A percentile compares a stretch with the other conserved stretches of the same genome.
These are phyloP conservation scores for Phytophthora cryptogea DNA, from an alignment of 352 stramenopile genomes.

Conservation along the genomic window DNA sequence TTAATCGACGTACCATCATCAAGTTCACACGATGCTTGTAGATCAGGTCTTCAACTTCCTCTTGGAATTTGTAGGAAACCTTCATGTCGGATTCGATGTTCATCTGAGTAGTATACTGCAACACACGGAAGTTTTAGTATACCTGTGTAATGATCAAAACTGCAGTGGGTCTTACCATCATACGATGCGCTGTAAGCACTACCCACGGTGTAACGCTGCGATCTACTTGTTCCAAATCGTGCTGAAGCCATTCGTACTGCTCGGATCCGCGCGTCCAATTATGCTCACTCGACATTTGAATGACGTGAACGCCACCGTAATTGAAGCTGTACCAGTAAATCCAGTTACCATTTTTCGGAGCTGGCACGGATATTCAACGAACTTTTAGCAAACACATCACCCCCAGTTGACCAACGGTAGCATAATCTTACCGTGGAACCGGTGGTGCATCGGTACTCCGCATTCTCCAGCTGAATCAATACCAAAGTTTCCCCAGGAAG, in stretches of 20 bases:
- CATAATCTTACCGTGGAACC: conserved; percentile 60
- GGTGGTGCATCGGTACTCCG: conserved; percentile 66
- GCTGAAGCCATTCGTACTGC: conserved; percentile 89
- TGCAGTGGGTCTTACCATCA: conserved; percentile 60
- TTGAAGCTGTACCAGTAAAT: conserved; percentile 93
- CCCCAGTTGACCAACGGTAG: conserved; percentile 1
- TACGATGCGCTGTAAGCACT: conserved; percentile 89
- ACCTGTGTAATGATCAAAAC: not conserved
- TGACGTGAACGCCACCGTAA: conserved; percentile 86
- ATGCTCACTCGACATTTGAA: conserved; percentile 92
- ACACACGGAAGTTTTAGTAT: not conserved
- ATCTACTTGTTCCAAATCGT: conserved; percentile 80
- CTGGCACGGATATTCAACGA: conserved; percentile 30
- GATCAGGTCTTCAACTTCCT: conserved; percentile 91
- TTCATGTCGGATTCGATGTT: conserved; percentile 57
- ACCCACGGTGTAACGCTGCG: conserved; percentile 89
- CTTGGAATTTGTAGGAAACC: conserved; percentile 78
- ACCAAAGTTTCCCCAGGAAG: conserved; percentile 69
- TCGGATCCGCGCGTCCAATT: conserved; percentile 82
- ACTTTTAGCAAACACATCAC: conserved; percentile 1
- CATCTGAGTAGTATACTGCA: conserved; percentile 58
- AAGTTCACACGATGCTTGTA: conserved; percentile 87
- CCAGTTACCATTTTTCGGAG: conserved; percentile 60
- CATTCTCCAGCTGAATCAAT: conserved; percentile 70
- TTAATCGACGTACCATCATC: conserved; percentile 60